phyloP scores from a whole-genome alignment of 768 basidiomycete species.

The Termitomyces sp. region DNA sequence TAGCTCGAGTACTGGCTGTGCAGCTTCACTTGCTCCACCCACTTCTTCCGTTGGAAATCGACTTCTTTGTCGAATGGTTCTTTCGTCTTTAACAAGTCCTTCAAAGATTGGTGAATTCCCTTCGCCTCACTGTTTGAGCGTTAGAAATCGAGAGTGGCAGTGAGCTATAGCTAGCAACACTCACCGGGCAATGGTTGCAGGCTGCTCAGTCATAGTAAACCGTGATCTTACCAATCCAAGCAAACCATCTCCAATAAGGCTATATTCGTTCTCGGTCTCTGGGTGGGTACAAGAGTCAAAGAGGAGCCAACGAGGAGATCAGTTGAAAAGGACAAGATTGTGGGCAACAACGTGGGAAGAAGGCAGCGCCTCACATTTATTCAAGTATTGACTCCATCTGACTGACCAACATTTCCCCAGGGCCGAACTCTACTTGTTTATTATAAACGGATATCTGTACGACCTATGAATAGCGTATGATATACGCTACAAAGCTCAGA shows the following conservation, averaged over 20 bases:
- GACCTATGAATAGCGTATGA: not conserved
- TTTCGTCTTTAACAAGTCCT: slow-evolving; percentile 68
- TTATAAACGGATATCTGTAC: not conserved
- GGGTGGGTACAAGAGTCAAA: not conserved
- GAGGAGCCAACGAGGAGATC: slow-evolving; percentile 10
- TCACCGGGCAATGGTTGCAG: slow-evolving; percentile 42
- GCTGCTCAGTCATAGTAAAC: slow-evolving; percentile 40
- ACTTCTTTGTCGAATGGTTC: slow-evolving; percentile 85
- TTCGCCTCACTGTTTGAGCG: slow-evolving; percentile 66
- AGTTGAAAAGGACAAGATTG: slow-evolving; percentile 14
- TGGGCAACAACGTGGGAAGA: slow-evolving; percentile 20
- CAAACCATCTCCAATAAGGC: slow-evolving; percentile 29
- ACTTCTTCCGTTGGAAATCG: slow-evolving; percentile 86
- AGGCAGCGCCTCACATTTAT: not conserved
- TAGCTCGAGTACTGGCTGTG: slow-evolving; percentile 12
- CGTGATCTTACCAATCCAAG: slow-evolving; percentile 20
- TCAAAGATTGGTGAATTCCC: slow-evolving; percentile 66
- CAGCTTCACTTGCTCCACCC: slow-evolving; percentile 28
- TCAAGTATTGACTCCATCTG: not conserved
- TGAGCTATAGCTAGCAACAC: slow-evolving; percentile 18
- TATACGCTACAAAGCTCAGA: not conserved
- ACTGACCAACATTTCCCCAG: not conserved
- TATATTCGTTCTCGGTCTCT: slow-evolving; percentile 6
- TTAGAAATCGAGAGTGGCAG: slow-evolving; percentile 14
- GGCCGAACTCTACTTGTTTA: not conserved